These are phyloP conservation scores for Pichia sp. DNA, from an alignment of 1,139 yeast species.

Conservation along the genomic window DNA sequence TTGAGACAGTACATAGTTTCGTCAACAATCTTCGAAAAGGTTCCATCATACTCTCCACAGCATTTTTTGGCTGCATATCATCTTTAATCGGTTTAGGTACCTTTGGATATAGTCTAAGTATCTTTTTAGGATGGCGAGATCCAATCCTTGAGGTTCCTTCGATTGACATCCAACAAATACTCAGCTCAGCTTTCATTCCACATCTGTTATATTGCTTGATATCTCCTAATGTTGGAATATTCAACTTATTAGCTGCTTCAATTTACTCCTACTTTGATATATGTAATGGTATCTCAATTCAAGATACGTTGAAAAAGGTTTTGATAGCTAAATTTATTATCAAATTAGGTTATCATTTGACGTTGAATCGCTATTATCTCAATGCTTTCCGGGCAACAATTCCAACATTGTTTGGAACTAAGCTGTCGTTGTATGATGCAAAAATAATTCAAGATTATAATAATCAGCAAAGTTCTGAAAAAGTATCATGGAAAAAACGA, in stretches of 20 bases:
- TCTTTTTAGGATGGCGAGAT: background rate
- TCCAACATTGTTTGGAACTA: constrained; percentile 6
- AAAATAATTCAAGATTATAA: constrained; percentile 5
- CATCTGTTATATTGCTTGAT: constrained; percentile 5
- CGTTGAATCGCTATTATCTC: constrained; percentile 5
- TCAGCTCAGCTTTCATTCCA: background rate
- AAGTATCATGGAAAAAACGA: background rate
- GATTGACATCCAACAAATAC: no score
- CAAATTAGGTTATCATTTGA: background rate
- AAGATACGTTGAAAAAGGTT: background rate
- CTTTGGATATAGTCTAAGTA: background rate
- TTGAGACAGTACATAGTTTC: background rate
- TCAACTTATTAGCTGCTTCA: background rate
- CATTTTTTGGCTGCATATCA: background rate
- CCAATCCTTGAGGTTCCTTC: background rate
- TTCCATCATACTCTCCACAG: background rate
- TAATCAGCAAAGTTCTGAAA: constrained; percentile 1
- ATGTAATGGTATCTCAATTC: background rate
- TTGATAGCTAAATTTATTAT: background rate
- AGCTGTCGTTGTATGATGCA: constrained; percentile 4
- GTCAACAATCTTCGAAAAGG: background rate
- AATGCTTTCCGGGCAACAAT: constrained; percentile 4
- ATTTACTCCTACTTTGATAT: background rate
- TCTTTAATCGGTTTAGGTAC: background rate
- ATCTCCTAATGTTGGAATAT: constrained; percentile 2